Conservation (phyloP, 257 asterid species). For the Salvia miltiorrhiza region DNA sequence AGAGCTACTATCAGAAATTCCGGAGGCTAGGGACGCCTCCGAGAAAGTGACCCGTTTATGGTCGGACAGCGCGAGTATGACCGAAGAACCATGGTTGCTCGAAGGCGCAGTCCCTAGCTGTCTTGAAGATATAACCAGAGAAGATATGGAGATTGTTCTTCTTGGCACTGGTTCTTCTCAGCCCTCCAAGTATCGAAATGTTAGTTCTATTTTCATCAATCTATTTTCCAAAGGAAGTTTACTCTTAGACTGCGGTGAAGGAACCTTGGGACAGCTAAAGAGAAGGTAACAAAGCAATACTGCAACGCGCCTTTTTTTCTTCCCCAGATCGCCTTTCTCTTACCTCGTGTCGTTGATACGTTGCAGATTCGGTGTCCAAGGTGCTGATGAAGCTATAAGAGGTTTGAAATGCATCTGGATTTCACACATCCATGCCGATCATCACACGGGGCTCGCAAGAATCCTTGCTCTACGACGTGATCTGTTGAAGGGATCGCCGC, state of each 20-base stretch:
- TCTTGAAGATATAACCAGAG: slow-evolving; percentile 70
- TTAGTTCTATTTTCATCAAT: slow-evolving; percentile 83
- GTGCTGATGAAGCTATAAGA: slow-evolving; percentile 78
- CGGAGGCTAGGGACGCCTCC: slow-evolving; percentile 68
- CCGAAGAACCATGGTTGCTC: slow-evolving; percentile 79
- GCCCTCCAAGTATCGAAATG: slow-evolving; percentile 97
- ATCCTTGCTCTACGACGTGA: slow-evolving; percentile 76
- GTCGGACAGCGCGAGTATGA: slow-evolving; percentile 26
- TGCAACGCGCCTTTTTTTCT: background rate
- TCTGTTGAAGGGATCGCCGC: slow-evolving; percentile 55
- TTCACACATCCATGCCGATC: slow-evolving; percentile 98
- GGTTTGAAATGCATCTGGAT: slow-evolving; percentile 84
- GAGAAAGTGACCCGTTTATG: slow-evolving; percentile 49
- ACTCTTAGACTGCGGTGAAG: slow-evolving; percentile 95
- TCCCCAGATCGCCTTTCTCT: background rate
- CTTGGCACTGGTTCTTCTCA: slow-evolving; percentile 99
- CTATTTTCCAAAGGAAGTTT: slow-evolving; percentile 78
- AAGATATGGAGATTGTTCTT: slow-evolving; percentile 87
- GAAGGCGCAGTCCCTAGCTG: slow-evolving; percentile 61
- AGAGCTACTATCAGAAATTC: slow-evolving; percentile 71
- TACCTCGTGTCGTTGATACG: background rate
- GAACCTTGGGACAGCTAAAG: slow-evolving; percentile 90
- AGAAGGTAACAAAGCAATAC: slow-evolving; percentile 55
- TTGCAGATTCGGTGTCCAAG: slow-evolving; percentile 71
- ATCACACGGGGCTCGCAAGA: slow-evolving; percentile 95